Conservation (phyloP, 2,329 filamentous ascomycete species). For the Colletotrichum gigasporum region DNA sequence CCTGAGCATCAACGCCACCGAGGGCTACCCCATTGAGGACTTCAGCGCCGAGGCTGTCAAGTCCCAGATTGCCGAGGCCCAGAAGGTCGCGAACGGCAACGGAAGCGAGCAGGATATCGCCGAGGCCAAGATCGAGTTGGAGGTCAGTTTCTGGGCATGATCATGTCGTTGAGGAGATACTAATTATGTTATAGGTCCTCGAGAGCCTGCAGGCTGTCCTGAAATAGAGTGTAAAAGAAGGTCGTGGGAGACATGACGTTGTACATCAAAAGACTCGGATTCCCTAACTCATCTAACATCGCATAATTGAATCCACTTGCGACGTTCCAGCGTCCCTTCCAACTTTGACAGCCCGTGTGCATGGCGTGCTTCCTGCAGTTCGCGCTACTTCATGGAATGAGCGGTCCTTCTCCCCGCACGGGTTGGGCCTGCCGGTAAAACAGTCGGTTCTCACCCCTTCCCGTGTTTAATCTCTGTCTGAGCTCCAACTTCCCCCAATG, state of each 20-base stretch:
- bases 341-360: background rate
- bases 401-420: background rate
- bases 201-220: constrained; percentile 84
- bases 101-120: constrained; percentile 98
- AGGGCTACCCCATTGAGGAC: constrained; percentile 93
- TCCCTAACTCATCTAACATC: constrained; percentile 34
- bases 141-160: constrained; percentile 69
- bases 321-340: constrained; percentile 26
- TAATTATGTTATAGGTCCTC: constrained; percentile 70
- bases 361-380: constrained; percentile 9
- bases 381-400: background rate
- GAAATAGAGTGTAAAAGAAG: constrained; percentile 72
- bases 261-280: constrained; percentile 50
- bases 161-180: constrained; percentile 31
- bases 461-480: background rate
- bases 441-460: background rate
- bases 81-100: constrained; percentile 90
- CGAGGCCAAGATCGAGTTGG: constrained; percentile 98
- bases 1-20: constrained; percentile 98
- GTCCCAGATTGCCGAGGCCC: constrained; percentile 91
- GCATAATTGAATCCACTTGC: constrained; percentile 34
- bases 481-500: background rate
- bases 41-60: constrained; percentile 93
- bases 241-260: constrained; percentile 44
- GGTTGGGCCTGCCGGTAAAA: background rate